These are phyloP conservation scores for Penicillium angulare DNA, from an alignment of 495 filamentous ascomycete genomes.

Conservation along the genomic window DNA sequence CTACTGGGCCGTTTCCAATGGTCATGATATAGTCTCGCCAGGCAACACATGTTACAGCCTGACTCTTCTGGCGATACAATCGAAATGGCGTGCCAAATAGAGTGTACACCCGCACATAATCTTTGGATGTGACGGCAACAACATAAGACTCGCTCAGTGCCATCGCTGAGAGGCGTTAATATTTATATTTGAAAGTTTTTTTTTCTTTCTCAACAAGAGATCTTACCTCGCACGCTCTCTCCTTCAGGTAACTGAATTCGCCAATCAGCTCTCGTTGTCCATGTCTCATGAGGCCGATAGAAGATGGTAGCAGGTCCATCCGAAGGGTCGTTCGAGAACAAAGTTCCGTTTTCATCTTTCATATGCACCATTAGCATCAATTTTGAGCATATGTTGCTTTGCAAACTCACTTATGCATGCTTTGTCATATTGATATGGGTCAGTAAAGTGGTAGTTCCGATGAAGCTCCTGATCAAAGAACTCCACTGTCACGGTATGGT, in stretches of 20 bases:
- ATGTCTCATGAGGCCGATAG: slow-evolving; percentile 95
- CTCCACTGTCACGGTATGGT: slow-evolving; percentile 94
- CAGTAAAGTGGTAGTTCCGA: slow-evolving; percentile 92
- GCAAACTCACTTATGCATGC: slow-evolving; percentile 68
- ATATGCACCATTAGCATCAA: slow-evolving; percentile 14
- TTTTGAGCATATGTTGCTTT: not conserved
- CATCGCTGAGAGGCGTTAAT: slow-evolving; percentile 54
- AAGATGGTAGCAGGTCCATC: slow-evolving; percentile 79
- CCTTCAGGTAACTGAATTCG: slow-evolving; percentile 76
- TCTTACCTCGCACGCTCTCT: slow-evolving; percentile 65
- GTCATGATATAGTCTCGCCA: slow-evolving; percentile 94
- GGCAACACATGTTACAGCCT: slow-evolving; percentile 85
- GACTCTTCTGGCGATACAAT: slow-evolving; percentile 88
- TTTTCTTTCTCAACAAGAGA: not conserved
- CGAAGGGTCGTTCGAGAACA: slow-evolving; percentile 79
- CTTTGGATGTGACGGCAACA: slow-evolving; percentile 76
- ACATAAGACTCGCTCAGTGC: slow-evolving; percentile 91
- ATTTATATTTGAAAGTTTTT: not conserved
- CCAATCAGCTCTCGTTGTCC: slow-evolving; percentile 91
- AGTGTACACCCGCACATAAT: slow-evolving; percentile 90
- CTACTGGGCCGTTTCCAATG: slow-evolving; percentile 85
- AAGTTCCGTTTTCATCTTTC: slow-evolving; percentile 73
- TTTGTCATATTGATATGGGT: slow-evolving; percentile 92
- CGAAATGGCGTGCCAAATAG: slow-evolving; percentile 86
- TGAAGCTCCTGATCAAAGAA: slow-evolving; percentile 94